Conservation (phyloP, 805 yeast species). For the Candida sanyiensis region DNA sequence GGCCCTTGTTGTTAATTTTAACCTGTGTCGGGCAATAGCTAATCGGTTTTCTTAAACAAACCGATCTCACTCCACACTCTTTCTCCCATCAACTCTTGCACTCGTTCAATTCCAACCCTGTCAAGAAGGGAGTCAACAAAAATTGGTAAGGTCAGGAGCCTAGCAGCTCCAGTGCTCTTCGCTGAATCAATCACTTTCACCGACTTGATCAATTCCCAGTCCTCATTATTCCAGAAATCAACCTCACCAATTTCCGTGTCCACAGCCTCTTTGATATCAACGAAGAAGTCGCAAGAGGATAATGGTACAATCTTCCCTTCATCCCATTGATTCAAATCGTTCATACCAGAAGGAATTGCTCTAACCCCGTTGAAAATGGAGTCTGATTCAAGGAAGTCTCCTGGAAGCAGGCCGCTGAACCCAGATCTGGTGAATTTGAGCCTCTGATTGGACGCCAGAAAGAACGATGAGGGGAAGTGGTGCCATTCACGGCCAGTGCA, state of each 20-base stretch:
- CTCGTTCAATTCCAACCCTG: neutral
- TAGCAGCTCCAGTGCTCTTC: neutral
- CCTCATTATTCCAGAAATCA: constrained; percentile 13
- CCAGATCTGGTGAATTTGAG: constrained; percentile 68
- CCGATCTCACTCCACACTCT: neutral
- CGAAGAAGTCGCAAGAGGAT: constrained; percentile 56
- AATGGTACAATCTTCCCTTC: constrained; percentile 45
- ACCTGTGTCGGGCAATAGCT: too few species aligned
- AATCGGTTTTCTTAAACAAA: neutral
- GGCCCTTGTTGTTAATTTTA: too few species aligned
- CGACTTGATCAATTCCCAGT: constrained; percentile 41
- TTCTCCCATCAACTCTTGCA: neutral
- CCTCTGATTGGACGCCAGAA: constrained; percentile 59
- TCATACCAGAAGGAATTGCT: constrained; percentile 58
- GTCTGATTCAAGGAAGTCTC: constrained; percentile 60
- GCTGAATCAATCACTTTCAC: neutral
- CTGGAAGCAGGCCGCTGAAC: constrained; percentile 84
- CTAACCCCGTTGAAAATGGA: constrained; percentile 34
- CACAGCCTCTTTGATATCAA: constrained; percentile 57
- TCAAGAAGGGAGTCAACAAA: neutral
- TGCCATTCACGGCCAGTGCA: constrained; percentile 97
- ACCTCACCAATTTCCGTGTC: constrained; percentile 40
- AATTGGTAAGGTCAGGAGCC: neutral
- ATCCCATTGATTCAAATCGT: constrained; percentile 66
- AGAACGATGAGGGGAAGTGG: constrained; percentile 83